A percentile compares a stretch with the other conserved stretches of the same genome.
Conservation (phyloP, 1,284 basidiomycete genomes). For the Ustilago bromivora region DNA sequence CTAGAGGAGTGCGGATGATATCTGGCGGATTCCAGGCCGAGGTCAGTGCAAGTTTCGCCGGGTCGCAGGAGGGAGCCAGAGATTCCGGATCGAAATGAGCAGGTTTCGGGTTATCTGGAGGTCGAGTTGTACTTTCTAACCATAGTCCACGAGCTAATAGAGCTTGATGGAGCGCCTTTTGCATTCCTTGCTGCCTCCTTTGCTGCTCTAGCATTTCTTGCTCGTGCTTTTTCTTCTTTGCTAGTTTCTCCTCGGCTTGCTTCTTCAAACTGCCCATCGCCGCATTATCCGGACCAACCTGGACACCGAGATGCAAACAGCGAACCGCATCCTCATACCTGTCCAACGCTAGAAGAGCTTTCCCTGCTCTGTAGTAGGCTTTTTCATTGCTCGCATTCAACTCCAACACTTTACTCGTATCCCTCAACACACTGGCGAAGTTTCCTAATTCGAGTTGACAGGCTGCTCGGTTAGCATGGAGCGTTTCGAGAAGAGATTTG, state of each 20-base stretch:
- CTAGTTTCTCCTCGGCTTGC: conserved; percentile 44
- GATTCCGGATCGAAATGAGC: conserved; percentile 72
- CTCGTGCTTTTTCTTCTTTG: conserved; percentile 73
- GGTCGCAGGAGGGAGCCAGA: conserved; percentile 55
- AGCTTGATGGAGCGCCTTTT: conserved; percentile 73
- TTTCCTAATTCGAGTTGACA: conserved; percentile 88
- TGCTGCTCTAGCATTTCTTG: conserved; percentile 69
- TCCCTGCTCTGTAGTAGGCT: conserved; percentile 64
- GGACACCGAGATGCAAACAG: conserved; percentile 52
- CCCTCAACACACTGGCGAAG: conserved; percentile 20
- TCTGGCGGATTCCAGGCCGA: conserved; percentile 61
- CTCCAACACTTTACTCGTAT: conserved; percentile 25
- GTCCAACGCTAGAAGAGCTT: conserved; percentile 58
- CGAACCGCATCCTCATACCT: conserved; percentile 53
- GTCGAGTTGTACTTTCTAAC: conserved; percentile 62
- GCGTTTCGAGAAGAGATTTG: conserved; percentile 74
- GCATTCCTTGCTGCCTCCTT: conserved; percentile 73
- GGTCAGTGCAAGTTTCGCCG: conserved; percentile 44
- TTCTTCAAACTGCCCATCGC: conserved; percentile 51
- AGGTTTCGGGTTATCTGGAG: conserved; percentile 75
- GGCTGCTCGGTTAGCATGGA: conserved; percentile 82
- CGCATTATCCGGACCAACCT: conserved; percentile 29
- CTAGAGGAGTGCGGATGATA: conserved; percentile 74
- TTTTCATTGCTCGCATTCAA: conserved; percentile 56
- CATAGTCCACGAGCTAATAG: conserved; percentile 74